Evolutionary conservation across 352 stramenopile species (phyloP).

Genomic region (Nothophytophthora sp.): DNA sequence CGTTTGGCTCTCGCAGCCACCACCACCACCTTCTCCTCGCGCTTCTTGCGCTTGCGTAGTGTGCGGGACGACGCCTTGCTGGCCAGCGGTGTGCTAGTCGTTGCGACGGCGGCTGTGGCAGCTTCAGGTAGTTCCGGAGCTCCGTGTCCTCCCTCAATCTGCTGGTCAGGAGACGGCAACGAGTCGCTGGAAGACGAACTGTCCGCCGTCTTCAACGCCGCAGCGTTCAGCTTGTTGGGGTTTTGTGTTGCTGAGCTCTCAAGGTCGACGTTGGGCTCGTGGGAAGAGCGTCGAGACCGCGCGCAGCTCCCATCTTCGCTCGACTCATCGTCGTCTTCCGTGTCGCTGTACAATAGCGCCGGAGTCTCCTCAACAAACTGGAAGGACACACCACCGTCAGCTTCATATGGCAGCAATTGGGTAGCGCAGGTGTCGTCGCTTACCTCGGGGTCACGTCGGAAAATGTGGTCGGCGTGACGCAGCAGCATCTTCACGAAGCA

Average conservation of each 20-base stretch:
- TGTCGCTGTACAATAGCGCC: constrained; percentile 50
- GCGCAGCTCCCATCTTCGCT: constrained; percentile 25
- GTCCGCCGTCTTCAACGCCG: not conserved
- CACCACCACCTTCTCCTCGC: constrained; percentile 22
- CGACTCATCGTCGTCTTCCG: constrained; percentile 53
- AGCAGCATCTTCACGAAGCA: constrained; percentile 69
- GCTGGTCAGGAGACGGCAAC: not conserved
- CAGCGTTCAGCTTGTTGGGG: not conserved
- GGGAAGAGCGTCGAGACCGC: not conserved
- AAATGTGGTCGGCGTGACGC: constrained; percentile 67
- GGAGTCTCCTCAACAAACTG: constrained; percentile 24
- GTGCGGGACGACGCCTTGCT: constrained; percentile 3
- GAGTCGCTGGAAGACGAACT: not conserved
- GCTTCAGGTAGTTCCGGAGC: not conserved
- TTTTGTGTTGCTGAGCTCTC: constrained; percentile 12
- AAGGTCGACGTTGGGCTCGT: constrained; percentile 1
- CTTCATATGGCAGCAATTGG: too few relatives aligned
- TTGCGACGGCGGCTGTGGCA: not conserved
- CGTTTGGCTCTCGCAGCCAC: constrained; percentile 10
- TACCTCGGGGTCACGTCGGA: constrained; percentile 60
- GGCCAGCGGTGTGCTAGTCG: not conserved
- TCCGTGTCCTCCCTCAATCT: constrained; percentile 5
- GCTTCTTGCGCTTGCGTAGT: constrained; percentile 43
- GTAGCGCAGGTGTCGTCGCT: too few relatives aligned
- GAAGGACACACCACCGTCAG: too few relatives aligned